phyloP scores from a whole-genome alignment of 257 asterid genomes.

The Primulina tabacum region DNA sequence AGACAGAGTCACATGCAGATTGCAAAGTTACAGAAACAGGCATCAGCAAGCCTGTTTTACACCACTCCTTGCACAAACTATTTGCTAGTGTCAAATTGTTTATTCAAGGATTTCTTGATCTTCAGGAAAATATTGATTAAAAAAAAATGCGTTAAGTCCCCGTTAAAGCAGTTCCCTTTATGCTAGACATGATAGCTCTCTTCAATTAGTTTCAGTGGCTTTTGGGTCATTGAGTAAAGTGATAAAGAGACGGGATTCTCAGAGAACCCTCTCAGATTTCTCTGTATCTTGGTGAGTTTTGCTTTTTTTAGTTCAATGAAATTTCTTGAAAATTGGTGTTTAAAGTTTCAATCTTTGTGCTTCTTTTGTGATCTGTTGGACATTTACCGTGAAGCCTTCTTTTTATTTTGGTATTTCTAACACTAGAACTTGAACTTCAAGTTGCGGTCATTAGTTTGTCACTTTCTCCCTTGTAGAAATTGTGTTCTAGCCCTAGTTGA shows the following conservation, averaged over 20 bases:
- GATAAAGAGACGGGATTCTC: conserved; percentile 20
- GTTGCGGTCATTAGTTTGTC: background rate
- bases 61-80: conserved; percentile 29
- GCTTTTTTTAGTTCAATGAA: conserved; percentile 26
- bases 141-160: conserved; percentile 47
- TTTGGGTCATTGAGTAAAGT: conserved; percentile 37
- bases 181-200: conserved; percentile 78
- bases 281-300: conserved; percentile 36
- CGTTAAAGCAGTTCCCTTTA: conserved; percentile 70
- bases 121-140: conserved; percentile 4
- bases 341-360: conserved; percentile 37
- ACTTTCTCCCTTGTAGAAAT: background rate
- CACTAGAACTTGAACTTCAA: conserved; percentile 8
- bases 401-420: background rate
- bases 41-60: conserved; percentile 25
- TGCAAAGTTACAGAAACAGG: conserved; percentile 37
- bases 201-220: conserved; percentile 54
- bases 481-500: background rate
- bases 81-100: conserved; percentile 31
- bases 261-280: conserved; percentile 37
- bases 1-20: background rate
- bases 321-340: conserved; percentile 28
- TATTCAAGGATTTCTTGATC: conserved; percentile 22
- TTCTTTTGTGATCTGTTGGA: conserved; percentile 18
- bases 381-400: conserved; percentile 16